A percentile compares a stretch with the other conserved stretches of the same genome.
These are phyloP conservation scores for Yarrowia deformans DNA, from an alignment of 805 yeast genomes.

Conservation along the genomic window DNA sequence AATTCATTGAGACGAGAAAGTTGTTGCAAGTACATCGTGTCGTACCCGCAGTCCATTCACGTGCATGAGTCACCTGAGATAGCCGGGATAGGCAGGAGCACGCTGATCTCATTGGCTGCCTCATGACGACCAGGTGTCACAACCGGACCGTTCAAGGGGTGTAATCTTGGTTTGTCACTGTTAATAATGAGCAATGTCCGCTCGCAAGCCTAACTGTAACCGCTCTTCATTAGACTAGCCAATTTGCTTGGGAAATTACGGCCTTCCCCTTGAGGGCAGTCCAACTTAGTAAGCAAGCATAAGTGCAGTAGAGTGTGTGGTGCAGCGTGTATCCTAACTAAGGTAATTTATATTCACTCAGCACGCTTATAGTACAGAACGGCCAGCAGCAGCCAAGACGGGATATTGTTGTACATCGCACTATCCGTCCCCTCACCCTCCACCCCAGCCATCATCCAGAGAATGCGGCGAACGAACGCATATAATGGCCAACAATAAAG, in stretches of 20 bases:
- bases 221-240: not conserved
- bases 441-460: conserved; percentile 26
- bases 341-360: conserved; percentile 29
- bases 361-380: not conserved
- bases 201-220: not conserved
- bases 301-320: not conserved
- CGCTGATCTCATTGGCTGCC: not conserved
- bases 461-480: conserved; percentile 39
- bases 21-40: too few relatives aligned
- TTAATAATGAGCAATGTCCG: not conserved
- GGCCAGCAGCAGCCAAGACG: conserved; percentile 14
- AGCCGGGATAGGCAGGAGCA: not conserved
- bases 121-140: not conserved
- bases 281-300: conserved; percentile 24
- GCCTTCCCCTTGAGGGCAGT: not conserved
- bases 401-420: not conserved
- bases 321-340: not conserved
- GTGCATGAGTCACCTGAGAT: conserved; percentile 6
- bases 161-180: too few relatives aligned
- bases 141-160: not conserved
- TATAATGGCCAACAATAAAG: conserved; percentile 39
- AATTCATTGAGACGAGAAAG: too few relatives aligned
- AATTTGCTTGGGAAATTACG: not conserved
- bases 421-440: not conserved
- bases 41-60: not conserved